Percentiles rank a stretch among this genome's conserved stretches.
Conservation (phyloP, 768 basidiomycete species). For the Tubosaeta brunneosetosa region DNA sequence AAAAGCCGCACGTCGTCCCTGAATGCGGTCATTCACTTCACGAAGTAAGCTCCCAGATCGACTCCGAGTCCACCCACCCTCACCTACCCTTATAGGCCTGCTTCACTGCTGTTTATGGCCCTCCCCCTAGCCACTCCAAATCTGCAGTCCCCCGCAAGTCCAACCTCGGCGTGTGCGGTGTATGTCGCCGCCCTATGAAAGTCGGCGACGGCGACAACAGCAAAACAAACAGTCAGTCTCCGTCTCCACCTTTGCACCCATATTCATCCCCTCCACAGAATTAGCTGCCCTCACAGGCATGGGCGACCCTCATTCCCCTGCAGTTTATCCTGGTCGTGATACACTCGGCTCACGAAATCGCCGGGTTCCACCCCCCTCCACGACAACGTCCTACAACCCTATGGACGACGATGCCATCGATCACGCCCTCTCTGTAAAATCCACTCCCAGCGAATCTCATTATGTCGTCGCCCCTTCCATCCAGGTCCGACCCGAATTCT, state of each 20-base stretch:
- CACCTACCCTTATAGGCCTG: constrained; percentile 60
- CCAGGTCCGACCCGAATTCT: constrained; percentile 89
- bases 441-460: constrained; percentile 43
- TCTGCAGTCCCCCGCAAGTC: constrained; percentile 59
- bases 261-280: constrained; percentile 48
- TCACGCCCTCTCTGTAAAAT: constrained; percentile 46
- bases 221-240: constrained; percentile 78
- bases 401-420: constrained; percentile 86
- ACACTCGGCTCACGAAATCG: constrained; percentile 37
- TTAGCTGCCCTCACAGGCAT: constrained; percentile 91
- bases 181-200: constrained; percentile 96
- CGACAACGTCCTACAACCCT: constrained; percentile 49
- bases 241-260: not conserved
- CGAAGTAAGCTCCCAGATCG: constrained; percentile 47
- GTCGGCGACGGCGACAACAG: constrained; percentile 82
- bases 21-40: constrained; percentile 98
- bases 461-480: constrained; percentile 92
- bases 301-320: constrained; percentile 53
- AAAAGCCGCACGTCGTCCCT: constrained; percentile 96
- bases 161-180: constrained; percentile 92
- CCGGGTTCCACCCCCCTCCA: constrained; percentile 19
- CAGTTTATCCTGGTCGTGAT: constrained; percentile 68
- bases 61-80: not conserved
- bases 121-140: constrained; percentile 58
- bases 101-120: constrained; percentile 95